Evolutionary conservation across 1,284 basidiomycete genomes (phyloP), one percentile per base, ranked within the genome.

Genomic region (Cutaneotrichosporon cavernicola): DNA sequence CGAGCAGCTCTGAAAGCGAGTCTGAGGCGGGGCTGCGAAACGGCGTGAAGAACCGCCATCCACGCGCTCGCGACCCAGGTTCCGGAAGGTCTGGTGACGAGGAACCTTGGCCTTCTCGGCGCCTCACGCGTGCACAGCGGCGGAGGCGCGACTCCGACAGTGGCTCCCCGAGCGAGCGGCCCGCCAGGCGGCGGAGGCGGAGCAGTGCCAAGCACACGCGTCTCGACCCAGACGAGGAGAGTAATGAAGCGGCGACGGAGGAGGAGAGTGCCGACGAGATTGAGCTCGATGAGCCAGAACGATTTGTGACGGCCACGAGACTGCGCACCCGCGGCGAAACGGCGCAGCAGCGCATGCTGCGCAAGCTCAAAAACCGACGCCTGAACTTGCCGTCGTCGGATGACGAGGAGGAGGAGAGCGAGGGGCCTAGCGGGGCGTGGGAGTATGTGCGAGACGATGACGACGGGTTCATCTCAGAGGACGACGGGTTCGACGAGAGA

Each of bases 391-490:
- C 30, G 34, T 38, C 36, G 14, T 43, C 59, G 0, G 61, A 64
- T 30, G 36, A 26, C 61, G 72, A 16, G 70, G 69, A 32, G 68
- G 66, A 40, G 79, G 81, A 61, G 79, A 79, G 22, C 30, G 26
- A 22, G 30, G 26, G 16, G 21, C 64, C 51, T 26, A 60, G 60
- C 51, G 34, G 34, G 34, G 65, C 68, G 53, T 79, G 81, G 21
- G 76, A 71, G 46, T 71, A 74, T 26, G 74, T 74, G n/a, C 73
- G 73, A 2, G 75, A 79, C 22, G 40, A 43, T 13, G 83, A 84
- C 11, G 83, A 85, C 56, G 81, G 80, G 50, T 91, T 90, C 73
- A 89, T 92, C 63, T 86, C 89, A 63, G 90, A 92, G 70, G 86
- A 86, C 63, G 83, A 81, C n/a, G 74, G 73, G 6, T 79, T 65